Evolutionary conservation across 2,329 filamentous ascomycete genomes (phyloP), one percentile per base, ranked within the genome.

Genomic region (Fusarium bulbicola): DNA sequence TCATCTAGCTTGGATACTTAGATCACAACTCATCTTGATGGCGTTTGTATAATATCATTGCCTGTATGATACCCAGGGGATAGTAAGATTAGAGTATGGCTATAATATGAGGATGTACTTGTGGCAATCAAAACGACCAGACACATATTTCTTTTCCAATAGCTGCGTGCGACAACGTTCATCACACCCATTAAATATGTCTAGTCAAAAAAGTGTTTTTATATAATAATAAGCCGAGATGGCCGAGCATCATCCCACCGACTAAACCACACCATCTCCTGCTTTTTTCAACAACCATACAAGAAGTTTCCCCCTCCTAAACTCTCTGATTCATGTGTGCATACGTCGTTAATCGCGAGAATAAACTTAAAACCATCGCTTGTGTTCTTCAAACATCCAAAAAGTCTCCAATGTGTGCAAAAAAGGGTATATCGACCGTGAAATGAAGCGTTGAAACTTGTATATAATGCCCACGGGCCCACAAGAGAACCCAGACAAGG

Each of bases 381-480:
- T 63, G 68, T 73, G 61, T 57, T 65, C 68, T 73, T 69, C 72
- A 66, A 77, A 74, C 56, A 63, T 70, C 68, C 70, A 67, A 73
- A 63, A 75, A 67, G 61, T 72, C 70, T 76, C 56, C 77, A 76
- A 62, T 64, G 60, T 52, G 65, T 56, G 52, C 65, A 72, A 77
- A 72, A 77, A 77, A 77, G 76, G 77, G 77, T 79, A 79, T 79
- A 79, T 78, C 76, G 68, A 78, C 75, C 74, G 68, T 78, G 74
- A 78, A 78, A 70, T 54, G 66, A 77, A 78, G 72, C 74, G 73
- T 72, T 77, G 69, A 77, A 54, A 77, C 65, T 65, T 70, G 66
- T 73, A 69, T 76, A 68, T 74, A 75, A 76, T 75, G 75, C 71
- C 77, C 75, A 56, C 30, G 67, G 68, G 72, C 70, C 70, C 58